These are phyloP conservation scores for Trichophyton benhamiae DNA, from an alignment of 2,329 filamentous ascomycete genomes.

Conservation along the genomic window DNA sequence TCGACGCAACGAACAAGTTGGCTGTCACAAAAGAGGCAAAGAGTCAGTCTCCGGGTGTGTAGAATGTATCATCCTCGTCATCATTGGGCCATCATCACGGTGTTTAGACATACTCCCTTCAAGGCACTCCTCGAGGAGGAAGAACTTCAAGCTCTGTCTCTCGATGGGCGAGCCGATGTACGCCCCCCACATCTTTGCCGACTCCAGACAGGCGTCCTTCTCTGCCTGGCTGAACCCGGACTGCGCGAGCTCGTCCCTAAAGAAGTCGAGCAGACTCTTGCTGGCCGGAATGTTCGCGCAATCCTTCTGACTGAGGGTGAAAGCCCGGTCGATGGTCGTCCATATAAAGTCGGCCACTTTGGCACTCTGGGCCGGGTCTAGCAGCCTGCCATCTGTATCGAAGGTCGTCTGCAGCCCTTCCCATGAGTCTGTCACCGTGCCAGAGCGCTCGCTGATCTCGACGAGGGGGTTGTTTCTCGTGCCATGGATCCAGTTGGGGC, in stretches of 20 bases:
- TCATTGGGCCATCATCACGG: neutral
- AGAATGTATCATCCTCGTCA: neutral
- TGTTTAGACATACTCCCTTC: slow-evolving; percentile 39
- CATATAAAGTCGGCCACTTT: slow-evolving; percentile 39
- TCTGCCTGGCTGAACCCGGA: slow-evolving; percentile 29
- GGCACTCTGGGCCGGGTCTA: slow-evolving; percentile 25
- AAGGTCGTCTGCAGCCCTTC: slow-evolving; percentile 41
- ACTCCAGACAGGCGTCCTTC: slow-evolving; percentile 39
- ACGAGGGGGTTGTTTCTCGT: slow-evolving; percentile 48
- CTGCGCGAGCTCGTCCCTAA: slow-evolving; percentile 39
- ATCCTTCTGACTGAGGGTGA: slow-evolving; percentile 46
- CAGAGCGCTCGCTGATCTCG: slow-evolving; percentile 42
- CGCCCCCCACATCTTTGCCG: slow-evolving; percentile 50
- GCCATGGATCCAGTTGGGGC: slow-evolving; percentile 55
- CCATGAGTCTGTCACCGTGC: slow-evolving; percentile 40
- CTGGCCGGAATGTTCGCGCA: slow-evolving; percentile 39
- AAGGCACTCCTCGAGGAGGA: slow-evolving; percentile 54
- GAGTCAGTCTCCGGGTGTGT: slow-evolving; percentile 4
- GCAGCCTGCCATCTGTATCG: slow-evolving; percentile 33
- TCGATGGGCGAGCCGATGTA: slow-evolving; percentile 51
- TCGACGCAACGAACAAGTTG: slow-evolving; percentile 51
- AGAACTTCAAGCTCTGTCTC: slow-evolving; percentile 50
- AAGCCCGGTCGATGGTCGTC: slow-evolving; percentile 47
- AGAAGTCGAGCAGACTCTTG: slow-evolving; percentile 46
- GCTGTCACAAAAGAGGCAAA: slow-evolving; percentile 27